These are phyloP conservation scores for Microdochium bolleyi DNA, from an alignment of 2,329 filamentous ascomycete species.

Conservation along the genomic window DNA sequence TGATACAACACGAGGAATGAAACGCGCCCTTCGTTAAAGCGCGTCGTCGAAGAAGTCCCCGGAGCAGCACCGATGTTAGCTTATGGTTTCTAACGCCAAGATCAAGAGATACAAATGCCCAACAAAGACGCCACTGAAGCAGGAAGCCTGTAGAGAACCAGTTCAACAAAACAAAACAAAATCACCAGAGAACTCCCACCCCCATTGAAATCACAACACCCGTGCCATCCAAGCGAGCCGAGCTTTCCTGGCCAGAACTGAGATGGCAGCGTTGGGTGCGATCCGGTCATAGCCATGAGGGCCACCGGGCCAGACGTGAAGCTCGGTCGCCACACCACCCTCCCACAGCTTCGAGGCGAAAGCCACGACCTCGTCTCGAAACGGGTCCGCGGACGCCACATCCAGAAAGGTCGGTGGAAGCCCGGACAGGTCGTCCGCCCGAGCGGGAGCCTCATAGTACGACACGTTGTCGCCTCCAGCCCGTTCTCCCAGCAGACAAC, in stretches of 20 bases:
- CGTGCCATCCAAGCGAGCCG: constrained; percentile 16
- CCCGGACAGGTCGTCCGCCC: constrained; percentile 17
- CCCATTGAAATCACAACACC: not conserved
- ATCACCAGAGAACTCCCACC: not conserved
- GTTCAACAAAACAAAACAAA: not conserved
- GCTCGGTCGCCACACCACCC: constrained; percentile 20
- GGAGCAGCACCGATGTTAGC: too few relatives aligned
- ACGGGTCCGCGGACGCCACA: constrained; percentile 22
- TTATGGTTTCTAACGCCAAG: too few relatives aligned
- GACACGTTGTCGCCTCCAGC: constrained; percentile 16
- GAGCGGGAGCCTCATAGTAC: constrained; percentile 19
- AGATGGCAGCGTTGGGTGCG: constrained; percentile 16
- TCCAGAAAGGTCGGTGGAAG: constrained; percentile 25
- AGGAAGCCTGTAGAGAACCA: not conserved
- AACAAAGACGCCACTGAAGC: too few relatives aligned
- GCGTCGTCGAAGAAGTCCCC: too few relatives aligned
- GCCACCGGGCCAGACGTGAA: constrained; percentile 25
- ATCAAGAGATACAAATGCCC: too few relatives aligned
- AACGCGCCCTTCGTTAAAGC: too few relatives aligned
- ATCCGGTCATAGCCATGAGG: constrained; percentile 23
- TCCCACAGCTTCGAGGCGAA: constrained; percentile 24
- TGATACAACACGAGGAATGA: too few relatives aligned
- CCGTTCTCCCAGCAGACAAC: constrained; percentile 18
- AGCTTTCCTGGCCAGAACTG: constrained; percentile 16
- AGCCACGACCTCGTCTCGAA: constrained; percentile 23